These are phyloP conservation scores for Aspergillus incahuasiensis DNA, from an alignment of 495 filamentous ascomycete genomes.

Conservation along the genomic window DNA sequence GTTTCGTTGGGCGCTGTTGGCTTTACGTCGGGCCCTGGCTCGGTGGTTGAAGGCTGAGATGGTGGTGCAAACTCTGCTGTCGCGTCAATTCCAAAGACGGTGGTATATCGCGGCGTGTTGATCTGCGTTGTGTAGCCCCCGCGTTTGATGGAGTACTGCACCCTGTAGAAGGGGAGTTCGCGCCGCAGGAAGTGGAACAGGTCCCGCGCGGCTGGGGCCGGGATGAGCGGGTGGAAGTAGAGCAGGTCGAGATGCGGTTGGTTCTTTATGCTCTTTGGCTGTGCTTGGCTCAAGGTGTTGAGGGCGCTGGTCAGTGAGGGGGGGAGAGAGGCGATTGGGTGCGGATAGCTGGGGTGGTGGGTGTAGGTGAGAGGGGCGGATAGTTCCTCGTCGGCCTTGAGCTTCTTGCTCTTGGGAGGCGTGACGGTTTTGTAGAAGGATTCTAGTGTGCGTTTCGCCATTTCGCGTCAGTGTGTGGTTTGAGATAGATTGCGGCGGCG, in stretches of 20 bases:
- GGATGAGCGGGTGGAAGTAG: slow-evolving; percentile 64
- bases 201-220: slow-evolving; percentile 42
- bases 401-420: slow-evolving; percentile 2
- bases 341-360: slow-evolving; percentile 57
- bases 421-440: slow-evolving; percentile 5
- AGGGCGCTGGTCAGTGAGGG: slow-evolving; percentile 26
- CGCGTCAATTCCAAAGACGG: slow-evolving; percentile 67
- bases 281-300: slow-evolving; percentile 25
- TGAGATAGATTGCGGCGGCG: background rate
- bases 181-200: slow-evolving; percentile 62
- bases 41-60: background rate
- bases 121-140: slow-evolving; percentile 52
- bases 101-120: slow-evolving; percentile 64
- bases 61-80: slow-evolving; percentile 40
- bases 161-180: slow-evolving; percentile 66
- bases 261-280: slow-evolving; percentile 45
- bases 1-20: background rate
- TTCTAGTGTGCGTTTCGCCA: slow-evolving; percentile 12
- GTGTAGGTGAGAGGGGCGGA: background rate
- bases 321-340: slow-evolving; percentile 54
- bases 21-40: background rate
- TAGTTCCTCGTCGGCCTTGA: slow-evolving; percentile 4
- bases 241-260: slow-evolving; percentile 62
- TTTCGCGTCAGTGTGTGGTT: background rate
- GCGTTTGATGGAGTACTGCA: slow-evolving; percentile 63